Conservation (phyloP, 306 rosid species). For the Acacia crassicarpa region DNA sequence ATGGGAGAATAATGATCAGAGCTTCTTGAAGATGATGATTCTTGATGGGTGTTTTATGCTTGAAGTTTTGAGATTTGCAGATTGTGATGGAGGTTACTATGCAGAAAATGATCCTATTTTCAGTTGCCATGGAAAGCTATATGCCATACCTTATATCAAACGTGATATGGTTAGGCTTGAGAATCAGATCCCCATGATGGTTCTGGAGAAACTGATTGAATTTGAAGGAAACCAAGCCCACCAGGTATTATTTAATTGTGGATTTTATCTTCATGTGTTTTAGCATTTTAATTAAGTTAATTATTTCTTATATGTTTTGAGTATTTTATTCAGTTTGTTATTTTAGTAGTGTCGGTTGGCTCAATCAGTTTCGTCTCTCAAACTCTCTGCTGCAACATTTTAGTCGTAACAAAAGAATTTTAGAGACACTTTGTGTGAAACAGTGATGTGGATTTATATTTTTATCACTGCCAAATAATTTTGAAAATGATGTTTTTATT, state of each 20-base stretch:
- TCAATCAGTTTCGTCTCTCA: too few species aligned
- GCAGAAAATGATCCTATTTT: slow-evolving; percentile 50
- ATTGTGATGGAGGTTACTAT: slow-evolving; percentile 25
- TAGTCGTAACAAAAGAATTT: too few species aligned
- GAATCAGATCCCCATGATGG: slow-evolving; percentile 57
- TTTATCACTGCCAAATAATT: too few species aligned
- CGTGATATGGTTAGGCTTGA: slow-evolving; percentile 69
- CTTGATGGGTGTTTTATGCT: slow-evolving; percentile 66
- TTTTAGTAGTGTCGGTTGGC: not conserved
- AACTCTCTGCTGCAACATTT: too few species aligned
- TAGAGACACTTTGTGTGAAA: too few species aligned
- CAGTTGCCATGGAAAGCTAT: slow-evolving; percentile 45
- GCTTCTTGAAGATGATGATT: slow-evolving; percentile 46
- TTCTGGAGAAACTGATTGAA: slow-evolving; percentile 36
- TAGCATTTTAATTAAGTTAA: not conserved
- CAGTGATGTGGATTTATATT: too few species aligned
- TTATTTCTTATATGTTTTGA: not conserved
- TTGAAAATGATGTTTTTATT: too few species aligned
- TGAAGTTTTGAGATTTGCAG: slow-evolving; percentile 23
- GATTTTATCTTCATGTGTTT: not conserved
- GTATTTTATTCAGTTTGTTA: not conserved
- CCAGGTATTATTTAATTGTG: slow-evolving; percentile 2
- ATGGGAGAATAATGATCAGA: not conserved
- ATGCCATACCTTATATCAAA: slow-evolving; percentile 31
- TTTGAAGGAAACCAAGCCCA: slow-evolving; percentile 19